These are phyloP conservation scores for Trypanosoma platydactyli DNA, from an alignment of 208 protist species.

Conservation along the genomic window DNA sequence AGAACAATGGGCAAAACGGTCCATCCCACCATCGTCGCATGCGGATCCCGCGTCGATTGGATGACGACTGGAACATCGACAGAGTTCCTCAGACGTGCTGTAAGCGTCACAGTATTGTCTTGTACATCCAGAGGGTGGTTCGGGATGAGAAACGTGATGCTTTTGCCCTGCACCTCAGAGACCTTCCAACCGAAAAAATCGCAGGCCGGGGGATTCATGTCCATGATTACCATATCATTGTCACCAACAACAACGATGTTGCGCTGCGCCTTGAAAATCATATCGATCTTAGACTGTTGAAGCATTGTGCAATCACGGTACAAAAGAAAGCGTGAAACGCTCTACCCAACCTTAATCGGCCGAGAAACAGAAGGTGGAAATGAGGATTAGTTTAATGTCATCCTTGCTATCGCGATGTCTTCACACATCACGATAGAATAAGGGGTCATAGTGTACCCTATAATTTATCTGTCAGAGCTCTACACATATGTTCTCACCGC, in stretches of 20 bases:
- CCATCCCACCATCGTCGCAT: constrained; percentile 88
- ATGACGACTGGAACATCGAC: constrained; percentile 78
- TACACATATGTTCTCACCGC: no score
- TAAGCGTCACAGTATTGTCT: constrained; percentile 78
- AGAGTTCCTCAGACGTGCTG: constrained; percentile 58
- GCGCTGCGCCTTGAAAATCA: constrained; percentile 87
- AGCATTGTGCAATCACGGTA: constrained; percentile 35
- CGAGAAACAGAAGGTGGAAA: no score
- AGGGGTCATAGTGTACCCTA: no score
- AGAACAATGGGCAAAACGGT: constrained; percentile 79
- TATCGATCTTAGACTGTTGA: constrained; percentile 75
- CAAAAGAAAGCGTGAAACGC: no score
- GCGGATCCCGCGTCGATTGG: constrained; percentile 84
- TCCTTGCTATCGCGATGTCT: no score
- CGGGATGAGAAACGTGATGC: constrained; percentile 87
- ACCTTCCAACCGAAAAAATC: constrained; percentile 79
- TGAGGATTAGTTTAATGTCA: no score
- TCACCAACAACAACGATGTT: constrained; percentile 90
- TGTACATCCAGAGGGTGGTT: constrained; percentile 83
- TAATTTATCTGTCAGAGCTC: no score
- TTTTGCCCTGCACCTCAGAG: constrained; percentile 80
- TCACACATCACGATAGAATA: no score
- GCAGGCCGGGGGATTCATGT: constrained; percentile 77
- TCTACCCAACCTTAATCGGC: no score
- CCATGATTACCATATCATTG: constrained; percentile 88